phyloP scores from a whole-genome alignment of 192 early-diverging fungal genomes.

The Anaeromyces robustus region DNA sequence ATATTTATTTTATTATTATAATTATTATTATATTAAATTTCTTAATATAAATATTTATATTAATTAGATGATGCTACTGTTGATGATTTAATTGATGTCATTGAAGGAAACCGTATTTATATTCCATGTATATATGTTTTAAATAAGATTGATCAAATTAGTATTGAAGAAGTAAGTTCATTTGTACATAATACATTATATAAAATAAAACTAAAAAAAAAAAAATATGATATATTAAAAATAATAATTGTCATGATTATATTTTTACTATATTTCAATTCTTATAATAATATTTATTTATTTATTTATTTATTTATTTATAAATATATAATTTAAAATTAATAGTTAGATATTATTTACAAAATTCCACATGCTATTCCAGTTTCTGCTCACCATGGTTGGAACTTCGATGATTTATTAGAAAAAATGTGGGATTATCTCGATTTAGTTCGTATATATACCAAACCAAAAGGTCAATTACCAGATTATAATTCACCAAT shows the following conservation, averaged over 20 bases:
- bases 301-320: too few relatives aligned
- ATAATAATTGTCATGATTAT: too few relatives aligned
- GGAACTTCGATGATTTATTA: conserved; percentile 96
- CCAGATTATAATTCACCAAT: conserved; percentile 92
- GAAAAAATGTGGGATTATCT: conserved; percentile 57
- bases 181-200: too few relatives aligned
- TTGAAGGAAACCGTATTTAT: conserved; percentile 91
- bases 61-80: neutral
- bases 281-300: too few relatives aligned
- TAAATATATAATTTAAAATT: neutral
- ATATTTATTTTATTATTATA: too few relatives aligned
- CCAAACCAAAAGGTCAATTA: conserved; percentile 83
- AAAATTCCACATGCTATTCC: conserved; percentile 48
- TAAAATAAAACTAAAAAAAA: too few relatives aligned
- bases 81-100: conserved; percentile 94
- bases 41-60: neutral
- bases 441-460: conserved; percentile 65
- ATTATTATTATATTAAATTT: too few relatives aligned
- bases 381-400: conserved; percentile 41
- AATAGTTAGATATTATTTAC: conserved; percentile 86
- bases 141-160: conserved; percentile 98
- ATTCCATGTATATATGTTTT: conserved; percentile 90
- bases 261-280: too few relatives aligned
- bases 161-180: conserved; percentile 51
- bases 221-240: too few relatives aligned